These are phyloP conservation scores for Gyrodon lividus DNA, from an alignment of 768 basidiomycete species.

Conservation along the genomic window DNA sequence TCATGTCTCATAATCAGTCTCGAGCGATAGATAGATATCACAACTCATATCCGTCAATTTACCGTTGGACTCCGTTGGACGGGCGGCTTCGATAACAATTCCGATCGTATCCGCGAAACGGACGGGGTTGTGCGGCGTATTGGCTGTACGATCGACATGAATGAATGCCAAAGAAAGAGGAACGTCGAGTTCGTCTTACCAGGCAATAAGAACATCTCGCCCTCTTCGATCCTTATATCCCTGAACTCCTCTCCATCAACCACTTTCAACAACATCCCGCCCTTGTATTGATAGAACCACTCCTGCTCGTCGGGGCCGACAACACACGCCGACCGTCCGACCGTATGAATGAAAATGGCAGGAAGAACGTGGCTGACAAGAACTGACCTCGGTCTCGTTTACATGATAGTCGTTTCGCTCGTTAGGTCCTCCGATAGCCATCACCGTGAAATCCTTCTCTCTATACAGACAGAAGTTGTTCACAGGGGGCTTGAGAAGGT, in stretches of 20 bases:
- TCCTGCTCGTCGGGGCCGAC: constrained; percentile 49
- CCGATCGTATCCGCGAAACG: constrained; percentile 90
- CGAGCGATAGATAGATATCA: background rate
- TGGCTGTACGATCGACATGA: constrained; percentile 49
- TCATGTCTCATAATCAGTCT: background rate
- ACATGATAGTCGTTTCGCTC: constrained; percentile 92
- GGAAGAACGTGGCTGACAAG: background rate
- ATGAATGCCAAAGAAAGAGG: background rate
- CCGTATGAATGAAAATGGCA: background rate
- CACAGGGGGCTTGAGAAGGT: constrained; percentile 86
- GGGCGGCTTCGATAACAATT: constrained; percentile 83
- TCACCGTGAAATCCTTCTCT: constrained; percentile 87
- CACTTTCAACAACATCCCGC: constrained; percentile 85
- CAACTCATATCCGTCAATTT: constrained; percentile 17
- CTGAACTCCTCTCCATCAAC: constrained; percentile 78
- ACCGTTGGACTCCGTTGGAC: constrained; percentile 79
- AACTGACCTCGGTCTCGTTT: constrained; percentile 84
- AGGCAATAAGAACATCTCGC: constrained; percentile 95
- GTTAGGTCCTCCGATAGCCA: constrained; percentile 96
- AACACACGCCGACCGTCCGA: too few species aligned
- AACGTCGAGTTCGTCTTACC: constrained; percentile 44
- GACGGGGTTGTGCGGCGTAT: constrained; percentile 95
- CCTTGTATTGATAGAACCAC: constrained; percentile 98
- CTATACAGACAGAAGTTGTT: constrained; percentile 87
- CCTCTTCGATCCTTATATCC: constrained; percentile 89